Conservation (phyloP, 2,329 filamentous ascomycete species). For the Penicillium sp. region DNA sequence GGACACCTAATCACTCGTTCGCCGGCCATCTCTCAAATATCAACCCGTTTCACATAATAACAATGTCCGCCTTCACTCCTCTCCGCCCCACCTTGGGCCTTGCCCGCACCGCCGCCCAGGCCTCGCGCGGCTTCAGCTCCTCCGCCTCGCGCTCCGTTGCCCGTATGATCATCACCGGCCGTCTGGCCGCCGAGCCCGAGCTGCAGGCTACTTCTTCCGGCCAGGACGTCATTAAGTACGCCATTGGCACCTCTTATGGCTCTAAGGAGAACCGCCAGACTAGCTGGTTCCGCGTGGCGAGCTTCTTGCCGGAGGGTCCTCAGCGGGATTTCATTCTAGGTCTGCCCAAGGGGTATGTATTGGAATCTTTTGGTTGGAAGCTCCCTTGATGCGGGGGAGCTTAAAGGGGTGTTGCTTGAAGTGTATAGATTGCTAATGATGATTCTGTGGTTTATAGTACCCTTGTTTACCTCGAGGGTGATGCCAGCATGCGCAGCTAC, state of each 20-base stretch:
- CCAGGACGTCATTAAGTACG: constrained; percentile 74
- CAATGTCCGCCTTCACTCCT: constrained; percentile 55
- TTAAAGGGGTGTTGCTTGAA: neutral
- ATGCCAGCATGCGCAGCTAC: constrained; percentile 70
- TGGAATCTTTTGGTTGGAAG: neutral
- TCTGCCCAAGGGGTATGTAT: constrained; percentile 81
- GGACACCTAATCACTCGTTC: neutral
- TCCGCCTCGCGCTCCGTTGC: constrained; percentile 65
- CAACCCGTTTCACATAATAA: constrained; percentile 7
- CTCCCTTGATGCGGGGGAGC: constrained; percentile 12
- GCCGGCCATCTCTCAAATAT: neutral
- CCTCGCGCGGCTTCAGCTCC: constrained; percentile 75
- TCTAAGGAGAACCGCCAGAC: constrained; percentile 71
- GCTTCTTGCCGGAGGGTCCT: constrained; percentile 69
- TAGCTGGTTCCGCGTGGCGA: constrained; percentile 82
- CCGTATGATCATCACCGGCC: constrained; percentile 83
- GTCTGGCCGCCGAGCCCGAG: constrained; percentile 80
- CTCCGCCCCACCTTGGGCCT: constrained; percentile 55
- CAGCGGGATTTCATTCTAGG: constrained; percentile 71
- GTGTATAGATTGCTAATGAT: constrained; percentile 18
- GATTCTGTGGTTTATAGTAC: constrained; percentile 56
- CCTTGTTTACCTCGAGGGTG: constrained; percentile 80
- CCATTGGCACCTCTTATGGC: constrained; percentile 71
- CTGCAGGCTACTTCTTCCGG: constrained; percentile 70
- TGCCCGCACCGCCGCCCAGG: constrained; percentile 42